Conservation (phyloP, 768 basidiomycete genomes). For the Cystobasidium onofrii region DNA sequence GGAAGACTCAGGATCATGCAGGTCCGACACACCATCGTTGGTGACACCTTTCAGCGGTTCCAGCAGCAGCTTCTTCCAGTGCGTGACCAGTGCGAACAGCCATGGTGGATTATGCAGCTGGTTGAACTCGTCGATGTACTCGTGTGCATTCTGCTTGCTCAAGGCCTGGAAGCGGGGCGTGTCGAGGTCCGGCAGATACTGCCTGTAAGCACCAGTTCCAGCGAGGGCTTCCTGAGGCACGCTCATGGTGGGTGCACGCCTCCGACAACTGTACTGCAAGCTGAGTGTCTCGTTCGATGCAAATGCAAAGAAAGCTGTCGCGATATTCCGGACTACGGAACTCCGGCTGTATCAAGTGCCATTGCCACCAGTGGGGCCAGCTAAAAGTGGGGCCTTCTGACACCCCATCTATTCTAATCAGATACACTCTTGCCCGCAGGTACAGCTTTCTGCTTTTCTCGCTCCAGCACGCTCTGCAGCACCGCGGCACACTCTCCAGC, state of each 20-base stretch:
- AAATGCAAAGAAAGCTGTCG: not conserved
- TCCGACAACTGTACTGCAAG: not conserved
- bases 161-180: not conserved
- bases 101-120: slow-evolving; percentile 6
- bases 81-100: not conserved
- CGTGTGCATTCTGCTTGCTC: slow-evolving; percentile 1
- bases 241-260: not conserved
- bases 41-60: slow-evolving; percentile 18
- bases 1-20: not conserved
- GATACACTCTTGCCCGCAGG: not conserved
- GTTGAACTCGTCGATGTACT: slow-evolving; percentile 9
- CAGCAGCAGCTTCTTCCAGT: slow-evolving; percentile 12
- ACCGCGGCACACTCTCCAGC: slow-evolving; percentile 1
- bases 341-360: not conserved
- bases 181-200: not conserved
- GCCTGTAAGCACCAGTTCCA: not conserved
- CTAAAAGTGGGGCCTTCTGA: not conserved
- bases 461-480: not conserved
- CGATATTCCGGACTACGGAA: not conserved
- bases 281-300: not conserved
- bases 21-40: slow-evolving; percentile 1
- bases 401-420: not conserved
- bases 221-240: not conserved
- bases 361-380: not conserved
- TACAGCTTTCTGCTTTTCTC: not conserved